phyloP scores from a whole-genome alignment of 179 eudicot species.

The Drosera spatulata region DNA sequence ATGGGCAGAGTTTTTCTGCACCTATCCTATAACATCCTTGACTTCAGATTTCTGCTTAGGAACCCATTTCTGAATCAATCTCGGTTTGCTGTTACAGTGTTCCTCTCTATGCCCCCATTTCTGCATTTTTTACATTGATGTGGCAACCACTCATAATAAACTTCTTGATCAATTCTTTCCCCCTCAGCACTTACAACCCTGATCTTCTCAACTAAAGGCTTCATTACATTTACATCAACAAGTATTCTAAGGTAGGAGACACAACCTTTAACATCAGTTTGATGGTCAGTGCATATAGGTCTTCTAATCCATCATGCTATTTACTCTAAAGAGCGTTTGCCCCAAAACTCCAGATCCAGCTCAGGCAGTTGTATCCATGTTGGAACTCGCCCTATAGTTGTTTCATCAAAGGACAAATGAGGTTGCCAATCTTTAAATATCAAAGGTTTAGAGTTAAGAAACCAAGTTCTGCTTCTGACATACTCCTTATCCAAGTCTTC shows the following conservation, averaged over 20 bases:
- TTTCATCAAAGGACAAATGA: no score
- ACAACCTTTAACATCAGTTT: not conserved
- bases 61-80: no score
- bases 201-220: not conserved
- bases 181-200: not conserved
- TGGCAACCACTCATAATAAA: not conserved
- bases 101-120: not conserved
- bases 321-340: not conserved
- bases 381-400: not conserved
- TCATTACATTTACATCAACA: not conserved
- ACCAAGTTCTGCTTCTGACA: no score
- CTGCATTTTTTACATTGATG: not conserved
- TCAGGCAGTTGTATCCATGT: not conserved
- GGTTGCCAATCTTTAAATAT: no score
- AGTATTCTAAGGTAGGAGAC: not conserved
- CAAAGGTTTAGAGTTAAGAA: no score
- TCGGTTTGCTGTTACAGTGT: not conserved
- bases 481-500: no score
- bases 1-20: no score
- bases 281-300: not conserved
- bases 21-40: no score
- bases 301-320: not conserved
- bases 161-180: not conserved
- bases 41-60: no score
- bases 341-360: not conserved